These are phyloP conservation scores for Hippophae gyantsensis DNA, from an alignment of 306 rosid species.

Conservation along the genomic window DNA sequence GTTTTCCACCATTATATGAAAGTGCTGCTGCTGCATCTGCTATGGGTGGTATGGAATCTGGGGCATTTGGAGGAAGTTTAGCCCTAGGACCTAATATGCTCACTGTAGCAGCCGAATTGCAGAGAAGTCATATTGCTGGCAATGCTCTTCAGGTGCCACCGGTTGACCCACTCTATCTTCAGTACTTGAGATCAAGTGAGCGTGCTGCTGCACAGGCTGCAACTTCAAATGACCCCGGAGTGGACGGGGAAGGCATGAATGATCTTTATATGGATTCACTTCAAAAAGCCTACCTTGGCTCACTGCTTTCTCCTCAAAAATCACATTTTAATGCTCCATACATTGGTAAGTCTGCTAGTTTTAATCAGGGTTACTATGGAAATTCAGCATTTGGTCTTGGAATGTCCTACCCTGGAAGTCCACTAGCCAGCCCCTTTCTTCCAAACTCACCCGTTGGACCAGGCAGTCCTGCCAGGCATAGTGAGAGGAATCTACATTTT, in stretches of 20 bases:
- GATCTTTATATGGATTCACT: constrained; percentile 56
- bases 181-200: constrained; percentile 72
- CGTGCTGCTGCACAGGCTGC: constrained; percentile 68
- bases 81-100: constrained; percentile 47
- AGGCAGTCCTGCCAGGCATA: constrained; percentile 72
- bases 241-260: constrained; percentile 56
- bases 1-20: constrained; percentile 70
- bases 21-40: constrained; percentile 81
- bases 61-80: constrained; percentile 61
- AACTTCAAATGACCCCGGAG: constrained; percentile 51
- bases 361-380: constrained; percentile 69
- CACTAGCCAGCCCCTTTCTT: constrained; percentile 51
- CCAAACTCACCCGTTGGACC: constrained; percentile 73
- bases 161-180: constrained; percentile 74
- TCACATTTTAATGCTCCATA: constrained; percentile 55
- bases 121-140: constrained; percentile 59
- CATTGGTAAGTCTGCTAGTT: constrained; percentile 56
- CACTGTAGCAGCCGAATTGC: constrained; percentile 44
- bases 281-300: constrained; percentile 78
- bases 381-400: constrained; percentile 63
- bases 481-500: constrained; percentile 61
- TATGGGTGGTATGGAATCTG: constrained; percentile 69
- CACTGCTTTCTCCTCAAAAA: constrained; percentile 60
- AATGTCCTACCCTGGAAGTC: constrained; percentile 77
- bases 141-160: constrained; percentile 55